Evolutionary conservation across 2,329 filamentous ascomycete species (phyloP), one percentile per base, ranked within the genome.

Genomic region (Mariannaea sp.): DNA sequence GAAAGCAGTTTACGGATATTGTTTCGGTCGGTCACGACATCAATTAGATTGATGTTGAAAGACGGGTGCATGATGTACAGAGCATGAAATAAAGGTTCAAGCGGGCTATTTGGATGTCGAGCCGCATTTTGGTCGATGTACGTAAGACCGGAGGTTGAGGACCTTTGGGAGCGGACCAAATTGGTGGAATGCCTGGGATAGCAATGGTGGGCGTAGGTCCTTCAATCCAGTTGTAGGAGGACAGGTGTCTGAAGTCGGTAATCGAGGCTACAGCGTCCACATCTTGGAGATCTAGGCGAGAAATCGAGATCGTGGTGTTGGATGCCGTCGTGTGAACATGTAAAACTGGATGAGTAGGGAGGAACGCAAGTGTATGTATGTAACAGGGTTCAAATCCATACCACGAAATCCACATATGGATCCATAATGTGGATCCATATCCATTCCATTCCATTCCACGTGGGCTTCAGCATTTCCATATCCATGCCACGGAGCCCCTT

Each of bases 1-100:
- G 68, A 67, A 1, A 80, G 67, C 16, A 80, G 73, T 61, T 80
- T 80, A 24, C 77, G 74, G 44, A 80, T 71, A 44, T 76, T 79
- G 62, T 77, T 78, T 24, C 75, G 65, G 56, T 80, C 77, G 3
- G 72, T 76, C 16, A 80, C 67, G 9, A 80, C 50, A 57, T 79
- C 73, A 40, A 75, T 56, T 0, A 60, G 33, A 19, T 58, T 22
- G 13, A 79, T 62, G 45, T 78, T 68, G 41, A 75, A 76, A 0
- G 65, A 64, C 9, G 77, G 74, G 17, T 76, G 39, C 6, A 60
- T 59, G 22, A 68, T 58, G 54, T 71, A 75, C 4, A 80, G 53
- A 0, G 76, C 68, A 32, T 76, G 75, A 50, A 80, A 80, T 0
- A 80, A 65, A 0, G 77, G 75, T 55, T 80, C 77, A 4, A 80